These are phyloP conservation scores for Hyaloperonospora arabidopsidis DNA, from an alignment of 352 stramenopile genomes.

Conservation along the genomic window DNA sequence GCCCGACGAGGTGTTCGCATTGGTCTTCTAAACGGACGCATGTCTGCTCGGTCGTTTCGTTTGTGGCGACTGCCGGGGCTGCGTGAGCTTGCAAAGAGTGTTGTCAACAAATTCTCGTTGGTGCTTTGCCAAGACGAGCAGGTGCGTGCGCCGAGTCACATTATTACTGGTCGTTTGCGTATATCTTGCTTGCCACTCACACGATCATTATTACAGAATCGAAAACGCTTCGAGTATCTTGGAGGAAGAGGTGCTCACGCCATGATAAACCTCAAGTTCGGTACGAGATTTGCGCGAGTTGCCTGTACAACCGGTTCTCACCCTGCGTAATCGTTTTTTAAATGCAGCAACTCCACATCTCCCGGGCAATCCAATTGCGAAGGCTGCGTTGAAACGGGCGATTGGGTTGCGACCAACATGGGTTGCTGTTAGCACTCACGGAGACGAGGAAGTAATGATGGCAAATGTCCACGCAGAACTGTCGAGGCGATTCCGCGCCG, in stretches of 20 bases:
- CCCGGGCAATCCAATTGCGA: constrained; percentile 3
- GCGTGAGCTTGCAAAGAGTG: constrained; percentile 14
- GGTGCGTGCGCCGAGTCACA: constrained; percentile 20
- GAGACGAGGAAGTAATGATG: constrained; percentile 51
- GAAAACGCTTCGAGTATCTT: constrained; percentile 36
- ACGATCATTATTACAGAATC: constrained; percentile 28
- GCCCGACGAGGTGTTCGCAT: constrained; percentile 39
- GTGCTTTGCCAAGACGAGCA: constrained; percentile 55
- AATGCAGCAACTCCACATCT: constrained; percentile 14
- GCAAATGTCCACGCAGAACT: constrained; percentile 33
- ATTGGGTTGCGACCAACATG: constrained; percentile 33
- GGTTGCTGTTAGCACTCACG: constrained; percentile 60
- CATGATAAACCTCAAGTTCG: constrained; percentile 65
- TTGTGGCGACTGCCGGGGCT: constrained; percentile 42
- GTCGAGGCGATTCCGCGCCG: not conserved
- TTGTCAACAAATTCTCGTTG: constrained; percentile 39
- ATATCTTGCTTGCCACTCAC: not conserved
- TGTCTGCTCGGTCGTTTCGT: constrained; percentile 43
- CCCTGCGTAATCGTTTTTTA: not conserved
- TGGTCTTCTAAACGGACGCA: constrained; percentile 55
- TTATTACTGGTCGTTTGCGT: not conserved
- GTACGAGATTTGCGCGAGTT: constrained; percentile 22
- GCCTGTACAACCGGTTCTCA: constrained; percentile 1
- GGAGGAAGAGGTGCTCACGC: constrained; percentile 27
- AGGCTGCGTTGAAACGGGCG: constrained; percentile 6